Conservation (phyloP, 1,139 yeast genomes). For the Arxiozyma heterogenica region DNA sequence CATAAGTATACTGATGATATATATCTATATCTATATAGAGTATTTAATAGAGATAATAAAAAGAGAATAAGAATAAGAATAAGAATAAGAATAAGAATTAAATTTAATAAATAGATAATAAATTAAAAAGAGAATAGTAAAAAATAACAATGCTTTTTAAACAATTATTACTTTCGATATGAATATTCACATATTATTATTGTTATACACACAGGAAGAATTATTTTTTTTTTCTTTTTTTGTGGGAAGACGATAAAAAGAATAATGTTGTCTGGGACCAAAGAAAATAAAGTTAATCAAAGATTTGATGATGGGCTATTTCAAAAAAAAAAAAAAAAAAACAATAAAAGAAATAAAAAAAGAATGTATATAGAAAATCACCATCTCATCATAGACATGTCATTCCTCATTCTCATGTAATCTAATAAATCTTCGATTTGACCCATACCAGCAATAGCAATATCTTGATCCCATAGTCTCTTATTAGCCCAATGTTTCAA, state of each 20-base stretch:
- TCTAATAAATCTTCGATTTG: conserved; percentile 76
- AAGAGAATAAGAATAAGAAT: neutral
- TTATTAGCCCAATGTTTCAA: conserved; percentile 66
- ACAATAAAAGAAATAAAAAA: neutral
- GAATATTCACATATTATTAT: neutral
- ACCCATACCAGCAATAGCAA: conserved; percentile 75
- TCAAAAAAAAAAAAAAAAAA: neutral
- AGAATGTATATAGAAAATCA: conserved; percentile 17
- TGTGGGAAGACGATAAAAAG: too few species aligned
- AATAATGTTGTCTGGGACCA: conserved; percentile 5
- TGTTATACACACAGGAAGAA: neutral
- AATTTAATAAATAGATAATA: too few species aligned
- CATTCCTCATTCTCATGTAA: conserved; percentile 78
- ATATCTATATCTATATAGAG: neutral
- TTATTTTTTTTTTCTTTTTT: too few species aligned
- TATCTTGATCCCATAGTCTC: conserved; percentile 74
- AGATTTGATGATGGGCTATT: neutral
- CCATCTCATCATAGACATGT: conserved; percentile 83
- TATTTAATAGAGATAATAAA: too few species aligned
- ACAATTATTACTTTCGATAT: neutral
- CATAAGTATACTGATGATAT: neutral
- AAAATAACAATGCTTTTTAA: too few species aligned
- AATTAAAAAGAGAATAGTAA: neutral
- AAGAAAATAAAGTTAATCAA: conserved; percentile 3
- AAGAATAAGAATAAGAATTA: neutral